Evolutionary conservation across 495 filamentous ascomycete genomes (phyloP).

Genomic region (Aspergillus avenaceus): DNA sequence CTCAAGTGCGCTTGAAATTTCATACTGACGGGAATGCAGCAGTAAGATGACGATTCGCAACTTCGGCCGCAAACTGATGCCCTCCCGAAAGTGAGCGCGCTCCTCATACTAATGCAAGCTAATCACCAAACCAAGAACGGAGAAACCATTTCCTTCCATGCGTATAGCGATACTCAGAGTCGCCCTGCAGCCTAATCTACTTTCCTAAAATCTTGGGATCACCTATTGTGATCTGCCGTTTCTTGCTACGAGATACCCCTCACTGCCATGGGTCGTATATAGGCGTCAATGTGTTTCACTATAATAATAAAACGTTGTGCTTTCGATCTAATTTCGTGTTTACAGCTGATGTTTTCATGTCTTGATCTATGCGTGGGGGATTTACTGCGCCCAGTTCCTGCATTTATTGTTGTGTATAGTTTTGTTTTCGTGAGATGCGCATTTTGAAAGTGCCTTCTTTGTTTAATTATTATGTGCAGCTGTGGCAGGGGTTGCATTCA

Average conservation of each 20-base stretch:
- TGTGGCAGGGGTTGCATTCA: neutral
- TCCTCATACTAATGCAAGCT: neutral
- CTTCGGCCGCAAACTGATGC: slow-evolving; percentile 39
- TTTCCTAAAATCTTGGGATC: too few relatives aligned
- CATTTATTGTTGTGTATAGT: too few relatives aligned
- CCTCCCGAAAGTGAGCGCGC: slow-evolving; percentile 14
- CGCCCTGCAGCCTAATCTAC: too few relatives aligned
- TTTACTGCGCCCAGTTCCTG: too few relatives aligned
- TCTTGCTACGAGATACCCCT: slow-evolving; percentile 10
- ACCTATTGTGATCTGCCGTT: neutral
- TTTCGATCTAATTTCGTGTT: neutral
- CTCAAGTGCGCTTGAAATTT: neutral
- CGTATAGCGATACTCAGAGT: too few relatives aligned
- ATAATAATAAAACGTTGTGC: neutral
- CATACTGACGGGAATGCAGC: slow-evolving; percentile 12
- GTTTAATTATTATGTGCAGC: neutral
- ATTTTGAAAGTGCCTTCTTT: neutral
- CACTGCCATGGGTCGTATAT: slow-evolving; percentile 10
- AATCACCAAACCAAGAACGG: slow-evolving; percentile 43
- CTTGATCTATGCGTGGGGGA: too few relatives aligned
- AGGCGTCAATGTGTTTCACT: slow-evolving; percentile 6
- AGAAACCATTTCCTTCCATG: neutral
- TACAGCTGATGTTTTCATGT: too few relatives aligned
- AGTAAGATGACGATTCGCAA: slow-evolving; percentile 38
- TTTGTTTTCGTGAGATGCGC: too few relatives aligned